Evolutionary conservation across 2,329 filamentous ascomycete genomes (phyloP), one percentile per base, ranked within the genome.

Genomic region (Penicillium brasilianum): DNA sequence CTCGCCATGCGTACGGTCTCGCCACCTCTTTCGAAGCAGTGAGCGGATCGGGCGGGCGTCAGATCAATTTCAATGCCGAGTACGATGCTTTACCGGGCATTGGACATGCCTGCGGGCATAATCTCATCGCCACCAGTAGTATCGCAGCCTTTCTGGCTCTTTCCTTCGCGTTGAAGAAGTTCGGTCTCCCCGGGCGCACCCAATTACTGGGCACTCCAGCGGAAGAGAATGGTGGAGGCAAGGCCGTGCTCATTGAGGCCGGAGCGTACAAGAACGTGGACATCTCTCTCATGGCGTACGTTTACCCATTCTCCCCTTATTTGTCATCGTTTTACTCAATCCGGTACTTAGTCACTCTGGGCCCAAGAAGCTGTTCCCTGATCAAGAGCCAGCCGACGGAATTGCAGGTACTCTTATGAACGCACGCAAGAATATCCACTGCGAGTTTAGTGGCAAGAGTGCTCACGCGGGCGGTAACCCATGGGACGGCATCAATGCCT

Each of bases 401-500:
- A 63, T 74, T 14, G 73, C 69, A 1, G 73, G 73, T 1, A 67
- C 69, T 0, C 52, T 71, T 8, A 74, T 71, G 67, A 74, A 77
- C 43, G 75, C 76, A 1, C 68, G 74, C 3, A 72, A 77, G 30
- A 69, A 76, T 37, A 66, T 79, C 20, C 66, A 68, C 18, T 76
- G 79, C 49, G 75, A 77, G 62, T 84, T 82, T 59, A 71, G 67
- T 0, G 86, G 86, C 1, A 80, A 79, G 54, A 82, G 82, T 58
- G 84, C 86, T 0, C 85, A 88, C 64, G 85, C 85, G 0, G 85
- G 82, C 0, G 81, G 81, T 3, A 81, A 77, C n/a, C 86, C 85
- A 0, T 87, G 85, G 85, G 77, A 84, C 5, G 86, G 86, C 0
- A 78, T 84, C 65, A 88, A 88, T 67, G 85, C 86, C 0, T 78